Conservation (phyloP, 2,329 filamentous ascomycete genomes). For the Knoxdaviesia capensis region DNA sequence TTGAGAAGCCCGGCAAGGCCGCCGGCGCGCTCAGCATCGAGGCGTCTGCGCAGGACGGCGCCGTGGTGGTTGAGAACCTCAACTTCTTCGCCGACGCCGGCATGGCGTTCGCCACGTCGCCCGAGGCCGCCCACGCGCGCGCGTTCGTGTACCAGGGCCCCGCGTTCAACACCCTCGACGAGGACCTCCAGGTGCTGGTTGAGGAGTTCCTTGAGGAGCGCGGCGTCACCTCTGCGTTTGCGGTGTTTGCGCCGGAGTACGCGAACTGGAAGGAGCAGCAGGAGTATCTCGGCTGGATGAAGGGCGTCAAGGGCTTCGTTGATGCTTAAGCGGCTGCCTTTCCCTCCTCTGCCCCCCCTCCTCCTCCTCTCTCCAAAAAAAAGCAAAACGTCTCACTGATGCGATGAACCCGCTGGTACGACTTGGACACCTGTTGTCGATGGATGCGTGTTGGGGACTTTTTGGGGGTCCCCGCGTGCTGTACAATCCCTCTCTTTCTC, state of each 20-base stretch:
- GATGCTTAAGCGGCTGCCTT: constrained; percentile 31
- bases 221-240: constrained; percentile 70
- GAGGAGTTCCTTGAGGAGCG: constrained; percentile 92
- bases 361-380: too few relatives aligned
- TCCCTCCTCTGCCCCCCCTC: too few relatives aligned
- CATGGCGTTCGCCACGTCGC: constrained; percentile 53
- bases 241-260: constrained; percentile 85
- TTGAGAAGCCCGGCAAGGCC: constrained; percentile 63
- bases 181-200: constrained; percentile 81
- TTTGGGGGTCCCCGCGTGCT: too few relatives aligned
- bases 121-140: constrained; percentile 59
- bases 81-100: constrained; percentile 68
- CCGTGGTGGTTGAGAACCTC: constrained; percentile 76
- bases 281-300: constrained; percentile 85
- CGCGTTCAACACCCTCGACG: constrained; percentile 82
- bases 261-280: constrained; percentile 97
- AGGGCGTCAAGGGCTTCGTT: constrained; percentile 70
- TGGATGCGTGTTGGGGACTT: too few relatives aligned
- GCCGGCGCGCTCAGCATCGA: constrained; percentile 68
- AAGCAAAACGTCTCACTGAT: too few relatives aligned
- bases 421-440: too few relatives aligned
- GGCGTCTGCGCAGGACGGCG: constrained; percentile 66
- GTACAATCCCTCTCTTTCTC: too few relatives aligned
- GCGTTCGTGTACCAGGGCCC: constrained; percentile 74
- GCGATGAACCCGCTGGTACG: too few relatives aligned